Conservation (phyloP, 2,329 filamentous ascomycete species). For the Trichoderma asperellum region DNA sequence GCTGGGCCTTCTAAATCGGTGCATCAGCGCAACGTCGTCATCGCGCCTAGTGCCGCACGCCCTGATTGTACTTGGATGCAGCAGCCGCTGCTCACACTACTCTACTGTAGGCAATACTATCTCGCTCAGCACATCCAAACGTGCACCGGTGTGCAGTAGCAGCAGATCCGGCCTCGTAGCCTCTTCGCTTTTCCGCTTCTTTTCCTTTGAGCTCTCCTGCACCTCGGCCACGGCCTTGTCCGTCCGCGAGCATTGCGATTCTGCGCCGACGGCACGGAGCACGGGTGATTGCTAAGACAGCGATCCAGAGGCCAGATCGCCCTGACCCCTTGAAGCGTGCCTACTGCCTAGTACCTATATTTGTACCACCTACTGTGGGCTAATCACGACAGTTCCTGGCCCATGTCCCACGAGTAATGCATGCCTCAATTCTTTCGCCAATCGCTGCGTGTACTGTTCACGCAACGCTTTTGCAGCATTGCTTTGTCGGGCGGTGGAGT, state of each 20-base stretch:
- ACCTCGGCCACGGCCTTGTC: background rate
- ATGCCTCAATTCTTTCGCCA: background rate
- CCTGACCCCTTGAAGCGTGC: slow-evolving; percentile 5
- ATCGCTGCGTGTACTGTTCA: background rate
- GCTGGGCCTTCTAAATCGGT: slow-evolving; percentile 13
- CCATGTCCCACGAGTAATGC: background rate
- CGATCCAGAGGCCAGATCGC: slow-evolving; percentile 26
- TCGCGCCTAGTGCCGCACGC: background rate
- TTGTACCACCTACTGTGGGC: background rate
- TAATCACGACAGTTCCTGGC: background rate
- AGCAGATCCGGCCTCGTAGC: slow-evolving; percentile 15
- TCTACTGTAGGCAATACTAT: background rate
- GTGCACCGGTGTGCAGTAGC: slow-evolving; percentile 6
- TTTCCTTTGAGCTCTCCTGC: background rate
- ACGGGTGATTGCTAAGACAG: slow-evolving; percentile 11
- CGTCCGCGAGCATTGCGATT: background rate
- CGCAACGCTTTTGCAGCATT: background rate
- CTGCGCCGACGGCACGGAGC: slow-evolving; percentile 3
- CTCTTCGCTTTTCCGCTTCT: background rate
- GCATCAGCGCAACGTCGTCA: slow-evolving; percentile 17
- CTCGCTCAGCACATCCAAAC: background rate
- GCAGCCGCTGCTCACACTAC: background rate
- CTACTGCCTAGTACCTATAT: background rate
- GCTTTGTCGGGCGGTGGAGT: background rate
- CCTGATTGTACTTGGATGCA: background rate